Evolutionary conservation across 2,329 filamentous ascomycete species (phyloP).

Genomic region (Pseudomassariella vexata): DNA sequence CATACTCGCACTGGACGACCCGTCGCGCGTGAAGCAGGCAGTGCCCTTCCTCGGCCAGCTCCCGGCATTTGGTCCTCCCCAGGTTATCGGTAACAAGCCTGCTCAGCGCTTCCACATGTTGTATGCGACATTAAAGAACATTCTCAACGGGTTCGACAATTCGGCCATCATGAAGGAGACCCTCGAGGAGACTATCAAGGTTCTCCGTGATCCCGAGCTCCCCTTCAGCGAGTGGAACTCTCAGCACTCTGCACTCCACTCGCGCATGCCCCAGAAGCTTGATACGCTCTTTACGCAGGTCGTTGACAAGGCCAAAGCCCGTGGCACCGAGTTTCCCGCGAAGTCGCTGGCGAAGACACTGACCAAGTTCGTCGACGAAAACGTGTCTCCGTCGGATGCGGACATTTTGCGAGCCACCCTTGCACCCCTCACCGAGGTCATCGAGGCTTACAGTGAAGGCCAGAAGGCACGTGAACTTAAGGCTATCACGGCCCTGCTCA

Average conservation of each 20-base stretch:
- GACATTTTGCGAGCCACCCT: constrained; percentile 69
- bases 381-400: constrained; percentile 66
- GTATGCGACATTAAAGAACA: constrained; percentile 74
- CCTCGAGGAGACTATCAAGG: constrained; percentile 81
- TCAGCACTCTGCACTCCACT: constrained; percentile 93
- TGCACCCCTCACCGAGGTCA: constrained; percentile 69
- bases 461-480: constrained; percentile 85
- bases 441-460: constrained; percentile 77
- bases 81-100: constrained; percentile 85
- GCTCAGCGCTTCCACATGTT: constrained; percentile 80
- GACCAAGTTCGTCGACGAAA: constrained; percentile 83
- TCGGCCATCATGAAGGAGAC: constrained; percentile 89
- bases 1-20: constrained; percentile 91
- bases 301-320: constrained; percentile 73
- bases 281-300: constrained; percentile 77
- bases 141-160: constrained; percentile 92
- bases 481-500: constrained; percentile 73
- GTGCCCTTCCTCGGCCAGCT: constrained; percentile 90
- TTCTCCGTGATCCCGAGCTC: constrained; percentile 82
- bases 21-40: constrained; percentile 92
- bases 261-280: constrained; percentile 92
- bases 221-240: constrained; percentile 96
- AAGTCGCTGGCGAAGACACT: constrained; percentile 82
- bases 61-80: constrained; percentile 77
- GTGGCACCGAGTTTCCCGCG: constrained; percentile 84